Base-by-base conservation (phyloP, 805 yeast genomes). In the Tetrapisispora namnaoensis region DNA sequence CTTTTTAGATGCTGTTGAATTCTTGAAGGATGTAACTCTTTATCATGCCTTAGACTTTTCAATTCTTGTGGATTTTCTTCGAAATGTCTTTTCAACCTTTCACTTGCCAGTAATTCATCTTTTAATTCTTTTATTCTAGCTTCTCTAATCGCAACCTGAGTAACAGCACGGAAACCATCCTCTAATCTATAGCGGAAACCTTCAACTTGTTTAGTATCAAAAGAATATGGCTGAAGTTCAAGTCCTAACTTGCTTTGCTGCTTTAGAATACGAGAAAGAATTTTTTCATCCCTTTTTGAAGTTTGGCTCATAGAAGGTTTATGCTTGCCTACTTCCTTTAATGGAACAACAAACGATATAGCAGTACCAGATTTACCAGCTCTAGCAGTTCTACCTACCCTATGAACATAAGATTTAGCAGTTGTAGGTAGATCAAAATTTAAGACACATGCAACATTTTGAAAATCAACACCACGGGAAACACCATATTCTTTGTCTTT, bases 31-130 rank as follows among this genome's bases (percentile, higher is more conserved):
- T 90, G 95, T 50, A 87, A 65, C 55, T 86, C 95, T 59, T 83
- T 86, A 64, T 93, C 99, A 62, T 93, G 99, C 63, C 96, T 83
- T 63, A 93, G 77, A 47, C 85, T 80, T 20, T 80, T 80, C 59
- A 93, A 75, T 68, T 93, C 99, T 62, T 87, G 95, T 8, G 99
- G 99, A 63, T 93, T 93, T 62, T 93, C 98, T 66, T 91, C 96
- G 64, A 93, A 93, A 69, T 88, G 95, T 62, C 96, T 78, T 68
- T 89, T 88, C 63, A 93, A 76, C 63, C 87, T 89, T 50, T 88
- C 96, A 57, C 95, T 86, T 41, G 91, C 79, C 53, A 93, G 71
- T 64, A 93, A 73, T 67, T 93, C 98, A 55, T 82, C 78, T 65
- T 86, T 86, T 65, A 91, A 75, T 63, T 93, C 99, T 65, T 80